These are phyloP conservation scores for Trichoderma aggressivum DNA, from an alignment of 2,329 filamentous ascomycete genomes.

Conservation along the genomic window DNA sequence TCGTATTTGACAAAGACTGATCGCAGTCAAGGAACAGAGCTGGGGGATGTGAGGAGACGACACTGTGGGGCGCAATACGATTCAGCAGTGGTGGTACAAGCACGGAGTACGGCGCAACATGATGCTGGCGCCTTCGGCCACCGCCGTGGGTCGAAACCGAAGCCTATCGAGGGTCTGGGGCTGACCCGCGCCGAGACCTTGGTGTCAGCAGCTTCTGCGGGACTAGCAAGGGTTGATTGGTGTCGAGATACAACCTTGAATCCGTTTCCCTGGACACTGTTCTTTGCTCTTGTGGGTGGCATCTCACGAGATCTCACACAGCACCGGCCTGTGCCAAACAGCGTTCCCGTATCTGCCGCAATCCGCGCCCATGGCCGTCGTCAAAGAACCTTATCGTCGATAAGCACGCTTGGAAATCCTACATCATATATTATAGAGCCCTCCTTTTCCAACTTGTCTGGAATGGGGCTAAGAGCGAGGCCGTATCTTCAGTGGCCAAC, in stretches of 20 bases:
- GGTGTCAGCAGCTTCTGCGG: slow-evolving; percentile 18
- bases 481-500: neutral
- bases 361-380: neutral
- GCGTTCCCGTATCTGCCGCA: neutral
- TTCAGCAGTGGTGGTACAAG: slow-evolving; percentile 13
- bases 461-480: neutral
- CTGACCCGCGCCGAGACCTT: slow-evolving; percentile 14
- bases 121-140: slow-evolving; percentile 18
- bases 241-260: slow-evolving; percentile 7
- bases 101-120: slow-evolving; percentile 17
- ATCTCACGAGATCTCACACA: slow-evolving; percentile 14
- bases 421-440: neutral
- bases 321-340: neutral
- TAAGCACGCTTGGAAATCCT: slow-evolving; percentile 1
- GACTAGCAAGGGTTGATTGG: slow-evolving; percentile 17
- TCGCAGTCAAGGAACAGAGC: slow-evolving; percentile 2
- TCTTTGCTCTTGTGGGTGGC: slow-evolving; percentile 4
- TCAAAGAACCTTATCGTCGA: slow-evolving; percentile 14
- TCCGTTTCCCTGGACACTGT: slow-evolving; percentile 14
- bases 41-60: slow-evolving; percentile 4
- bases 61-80: slow-evolving; percentile 16
- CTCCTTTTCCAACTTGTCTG: neutral
- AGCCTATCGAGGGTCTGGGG: slow-evolving; percentile 19
- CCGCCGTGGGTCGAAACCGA: slow-evolving; percentile 14
- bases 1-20: neutral